These are phyloP conservation scores for Chrysoporthe cubensis DNA, from an alignment of 2,329 filamentous ascomycete genomes.

Conservation along the genomic window DNA sequence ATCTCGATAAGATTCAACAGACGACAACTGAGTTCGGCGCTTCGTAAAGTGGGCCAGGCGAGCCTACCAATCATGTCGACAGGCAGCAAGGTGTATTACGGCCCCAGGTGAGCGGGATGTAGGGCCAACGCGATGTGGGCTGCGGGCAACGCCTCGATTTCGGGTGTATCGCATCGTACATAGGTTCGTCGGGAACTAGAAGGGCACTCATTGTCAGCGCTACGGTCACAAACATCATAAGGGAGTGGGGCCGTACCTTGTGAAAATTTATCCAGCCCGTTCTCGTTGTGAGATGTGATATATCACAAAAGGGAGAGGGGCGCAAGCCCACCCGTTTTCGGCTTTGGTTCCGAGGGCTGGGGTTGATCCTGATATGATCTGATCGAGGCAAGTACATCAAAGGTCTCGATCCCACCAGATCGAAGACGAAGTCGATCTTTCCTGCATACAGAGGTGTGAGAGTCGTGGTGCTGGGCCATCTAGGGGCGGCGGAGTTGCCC, in stretches of 20 bases:
- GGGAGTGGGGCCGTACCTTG: neutral
- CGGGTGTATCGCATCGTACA: neutral
- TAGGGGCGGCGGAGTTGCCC: slow-evolving; percentile 13
- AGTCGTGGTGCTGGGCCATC: neutral
- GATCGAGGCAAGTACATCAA: slow-evolving; percentile 19
- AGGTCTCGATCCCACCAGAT: slow-evolving; percentile 23
- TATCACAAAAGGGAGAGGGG: slow-evolving; percentile 19
- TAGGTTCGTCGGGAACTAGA: neutral
- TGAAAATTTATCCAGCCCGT: slow-evolving; percentile 12
- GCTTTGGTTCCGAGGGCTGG: slow-evolving; percentile 25
- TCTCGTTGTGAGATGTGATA: slow-evolving; percentile 27
- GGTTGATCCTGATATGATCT: slow-evolving; percentile 9
- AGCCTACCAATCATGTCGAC: neutral
- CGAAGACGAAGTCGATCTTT: slow-evolving; percentile 22
- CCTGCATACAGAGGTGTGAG: slow-evolving; percentile 9
- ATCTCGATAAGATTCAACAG: slow-evolving; percentile 29
- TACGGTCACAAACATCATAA: slow-evolving; percentile 23
- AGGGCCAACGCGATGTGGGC: neutral
- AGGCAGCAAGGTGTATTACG: neutral
- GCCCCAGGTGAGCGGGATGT: too few species aligned
- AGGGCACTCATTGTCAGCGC: slow-evolving; percentile 18
- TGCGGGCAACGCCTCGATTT: neutral
- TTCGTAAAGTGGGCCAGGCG: slow-evolving; percentile 10
- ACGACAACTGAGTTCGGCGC: neutral
- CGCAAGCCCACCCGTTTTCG: slow-evolving; percentile 20